phyloP scores from a whole-genome alignment of 176 grass and related monocot genomes.

The Aegilops umbellulata region DNA sequence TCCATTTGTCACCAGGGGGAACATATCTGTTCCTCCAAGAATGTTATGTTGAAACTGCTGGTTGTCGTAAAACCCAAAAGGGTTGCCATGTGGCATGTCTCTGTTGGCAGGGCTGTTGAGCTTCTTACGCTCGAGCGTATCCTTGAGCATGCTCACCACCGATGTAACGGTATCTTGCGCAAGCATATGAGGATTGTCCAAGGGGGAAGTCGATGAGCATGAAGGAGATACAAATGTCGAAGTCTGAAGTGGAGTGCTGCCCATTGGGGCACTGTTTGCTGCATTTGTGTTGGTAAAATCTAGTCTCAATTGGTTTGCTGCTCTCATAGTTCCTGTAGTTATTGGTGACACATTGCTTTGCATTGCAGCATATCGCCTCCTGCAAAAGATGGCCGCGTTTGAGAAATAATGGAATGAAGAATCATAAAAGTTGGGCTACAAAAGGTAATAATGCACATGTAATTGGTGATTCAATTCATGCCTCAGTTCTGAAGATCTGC shows the following conservation, averaged over 20 bases:
- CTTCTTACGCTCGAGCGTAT: slow-evolving; percentile 64
- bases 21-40: slow-evolving; percentile 29
- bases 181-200: slow-evolving; percentile 46
- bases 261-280: slow-evolving; percentile 18
- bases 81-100: slow-evolving; percentile 22
- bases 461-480: slow-evolving; percentile 27
- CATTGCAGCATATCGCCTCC: slow-evolving; percentile 67
- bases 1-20: slow-evolving; percentile 24
- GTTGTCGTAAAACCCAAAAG: slow-evolving; percentile 49
- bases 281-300: slow-evolving; percentile 38
- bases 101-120: slow-evolving; percentile 23
- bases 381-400: slow-evolving; percentile 31
- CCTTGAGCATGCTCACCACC: slow-evolving; percentile 75
- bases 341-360: slow-evolving; percentile 46
- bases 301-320: slow-evolving; percentile 30
- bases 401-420: slow-evolving; percentile 11
- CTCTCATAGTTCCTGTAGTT: slow-evolving; percentile 35
- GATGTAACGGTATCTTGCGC: slow-evolving; percentile 57
- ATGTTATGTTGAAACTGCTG: slow-evolving; percentile 46
- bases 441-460: not conserved
- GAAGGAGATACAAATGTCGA: slow-evolving; percentile 63
- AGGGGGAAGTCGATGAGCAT: slow-evolving; percentile 61
- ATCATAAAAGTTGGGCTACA: not conserved
- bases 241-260: slow-evolving; percentile 39
- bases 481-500: slow-evolving; percentile 74